Percentiles rank a stretch among this genome's conserved stretches.
phyloP scores from a whole-genome alignment of 2,329 filamentous ascomycete species.

The Orbilia brochopaga region DNA sequence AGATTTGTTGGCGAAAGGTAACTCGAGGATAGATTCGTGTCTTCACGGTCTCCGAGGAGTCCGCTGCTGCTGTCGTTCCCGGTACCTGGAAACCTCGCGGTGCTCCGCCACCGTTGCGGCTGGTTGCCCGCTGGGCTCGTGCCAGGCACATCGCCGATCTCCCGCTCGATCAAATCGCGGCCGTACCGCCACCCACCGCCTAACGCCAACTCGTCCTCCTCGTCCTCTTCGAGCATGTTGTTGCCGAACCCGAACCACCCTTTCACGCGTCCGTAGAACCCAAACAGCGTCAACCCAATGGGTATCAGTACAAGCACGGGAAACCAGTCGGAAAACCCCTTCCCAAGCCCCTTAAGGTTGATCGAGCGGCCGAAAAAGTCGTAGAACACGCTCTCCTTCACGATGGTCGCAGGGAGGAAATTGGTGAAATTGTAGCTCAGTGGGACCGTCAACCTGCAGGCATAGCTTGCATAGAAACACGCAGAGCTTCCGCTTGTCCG shows the following conservation, averaged over 20 bases:
- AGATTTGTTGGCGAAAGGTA: conserved; percentile 28
- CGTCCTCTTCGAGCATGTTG: conserved; percentile 75
- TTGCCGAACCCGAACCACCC: conserved; percentile 79
- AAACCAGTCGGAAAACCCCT: conserved; percentile 86
- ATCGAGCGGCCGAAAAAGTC: conserved; percentile 82
- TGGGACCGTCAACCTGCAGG: conserved; percentile 89
- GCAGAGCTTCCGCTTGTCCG: conserved; percentile 93
- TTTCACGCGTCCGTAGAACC: conserved; percentile 82
- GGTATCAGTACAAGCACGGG: conserved; percentile 86
- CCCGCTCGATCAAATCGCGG: conserved; percentile 84
- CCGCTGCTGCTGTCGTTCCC: conserved; percentile 44
- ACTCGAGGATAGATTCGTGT: conserved; percentile 32
- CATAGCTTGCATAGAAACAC: conserved; percentile 93
- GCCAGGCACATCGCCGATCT: conserved; percentile 70
- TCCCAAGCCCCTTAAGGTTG: conserved; percentile 79
- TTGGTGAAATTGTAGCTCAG: conserved; percentile 96
- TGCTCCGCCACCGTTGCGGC: conserved; percentile 53
- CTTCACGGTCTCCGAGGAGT: conserved; percentile 31
- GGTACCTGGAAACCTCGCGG: conserved; percentile 55
- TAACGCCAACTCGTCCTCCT: conserved; percentile 61
- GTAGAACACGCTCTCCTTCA: conserved; percentile 80
- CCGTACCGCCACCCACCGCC: conserved; percentile 86
- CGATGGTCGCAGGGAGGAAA: conserved; percentile 76
- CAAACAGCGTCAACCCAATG: conserved; percentile 83
- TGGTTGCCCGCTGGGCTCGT: conserved; percentile 57